phyloP scores from a whole-genome alignment of 805 yeast species.

The Candida peoriensis region DNA sequence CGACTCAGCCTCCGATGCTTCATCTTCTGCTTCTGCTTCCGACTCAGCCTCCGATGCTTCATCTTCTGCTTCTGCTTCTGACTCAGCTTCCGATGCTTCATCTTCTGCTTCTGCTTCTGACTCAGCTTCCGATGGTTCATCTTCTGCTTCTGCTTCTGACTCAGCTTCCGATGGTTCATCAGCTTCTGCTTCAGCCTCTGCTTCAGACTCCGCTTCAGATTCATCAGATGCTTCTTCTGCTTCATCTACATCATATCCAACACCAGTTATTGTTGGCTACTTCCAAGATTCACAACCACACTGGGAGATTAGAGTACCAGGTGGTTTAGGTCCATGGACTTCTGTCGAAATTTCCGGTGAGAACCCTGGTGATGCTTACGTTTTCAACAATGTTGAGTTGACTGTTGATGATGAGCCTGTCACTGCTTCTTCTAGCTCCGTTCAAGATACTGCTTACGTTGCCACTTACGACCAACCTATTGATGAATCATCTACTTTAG shows the following conservation, averaged over 20 bases:
- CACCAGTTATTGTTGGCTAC: conserved; percentile 24
- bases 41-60: conserved; percentile 16
- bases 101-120: conserved; percentile 10
- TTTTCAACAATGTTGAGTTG: conserved; percentile 17
- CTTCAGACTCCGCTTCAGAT: conserved; percentile 11
- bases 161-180: conserved; percentile 14
- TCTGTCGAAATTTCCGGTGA: conserved; percentile 52
- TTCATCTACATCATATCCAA: conserved; percentile 8
- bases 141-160: conserved; percentile 15
- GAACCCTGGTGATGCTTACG: conserved; percentile 34
- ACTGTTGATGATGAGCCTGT: conserved; percentile 34
- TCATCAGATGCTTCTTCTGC: conserved; percentile 15
- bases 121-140: not conserved
- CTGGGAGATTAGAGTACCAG: conserved; percentile 38
- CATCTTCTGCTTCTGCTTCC: conserved; percentile 12
- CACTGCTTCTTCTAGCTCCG: conserved; percentile 30
- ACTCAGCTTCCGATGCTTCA: conserved; percentile 15
- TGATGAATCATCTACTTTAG: conserved; percentile 26
- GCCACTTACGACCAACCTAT: conserved; percentile 30
- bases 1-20: conserved; percentile 3
- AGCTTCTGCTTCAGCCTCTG: conserved; percentile 6
- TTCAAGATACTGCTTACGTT: not conserved
- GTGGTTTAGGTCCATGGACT: conserved; percentile 54
- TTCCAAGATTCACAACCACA: conserved; percentile 33
- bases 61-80: conserved; percentile 7